These are phyloP conservation scores for Metahyphopichia silvanorum DNA, from an alignment of 805 yeast species.

Conservation along the genomic window DNA sequence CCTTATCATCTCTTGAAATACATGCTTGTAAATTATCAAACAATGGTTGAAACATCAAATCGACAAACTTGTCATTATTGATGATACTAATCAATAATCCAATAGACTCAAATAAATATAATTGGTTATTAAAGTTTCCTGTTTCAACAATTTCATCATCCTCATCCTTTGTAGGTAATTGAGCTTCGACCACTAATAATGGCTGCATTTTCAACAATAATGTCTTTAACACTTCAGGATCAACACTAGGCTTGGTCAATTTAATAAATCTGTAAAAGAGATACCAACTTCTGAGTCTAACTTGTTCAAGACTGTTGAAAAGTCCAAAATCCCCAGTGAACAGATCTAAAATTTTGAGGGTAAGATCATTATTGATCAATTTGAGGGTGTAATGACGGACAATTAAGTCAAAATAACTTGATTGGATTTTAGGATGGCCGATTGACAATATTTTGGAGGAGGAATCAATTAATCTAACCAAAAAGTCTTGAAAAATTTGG, in stretches of 20 bases:
- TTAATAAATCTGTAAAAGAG: conserved; percentile 80
- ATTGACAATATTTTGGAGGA: conserved; percentile 44
- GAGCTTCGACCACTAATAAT: conserved; percentile 61
- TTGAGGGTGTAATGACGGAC: conserved; percentile 63
- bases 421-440: conserved; percentile 78
- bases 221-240: conserved; percentile 45
- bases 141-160: conserved; percentile 46
- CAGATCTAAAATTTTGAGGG: conserved; percentile 61
- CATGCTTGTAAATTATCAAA: conserved; percentile 69
- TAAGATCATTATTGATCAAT: conserved; percentile 42
- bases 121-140: conserved; percentile 70
- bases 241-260: conserved; percentile 59
- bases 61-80: conserved; percentile 45
- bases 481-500: conserved; percentile 56
- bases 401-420: conserved; percentile 79
- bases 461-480: conserved; percentile 48
- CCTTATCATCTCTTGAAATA: conserved; percentile 33
- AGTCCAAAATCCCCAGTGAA: conserved; percentile 82
- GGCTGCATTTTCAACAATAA: conserved; percentile 61
- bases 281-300: conserved; percentile 86
- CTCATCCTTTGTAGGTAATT: conserved; percentile 52
- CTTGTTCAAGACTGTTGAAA: conserved; percentile 69
- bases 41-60: conserved; percentile 69
- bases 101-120: conserved; percentile 79
- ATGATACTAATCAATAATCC: conserved; percentile 67